Evolutionary conservation across 2,329 filamentous ascomycete genomes (phyloP).

Genomic region (Ophiostoma novo-ulmi): DNA sequence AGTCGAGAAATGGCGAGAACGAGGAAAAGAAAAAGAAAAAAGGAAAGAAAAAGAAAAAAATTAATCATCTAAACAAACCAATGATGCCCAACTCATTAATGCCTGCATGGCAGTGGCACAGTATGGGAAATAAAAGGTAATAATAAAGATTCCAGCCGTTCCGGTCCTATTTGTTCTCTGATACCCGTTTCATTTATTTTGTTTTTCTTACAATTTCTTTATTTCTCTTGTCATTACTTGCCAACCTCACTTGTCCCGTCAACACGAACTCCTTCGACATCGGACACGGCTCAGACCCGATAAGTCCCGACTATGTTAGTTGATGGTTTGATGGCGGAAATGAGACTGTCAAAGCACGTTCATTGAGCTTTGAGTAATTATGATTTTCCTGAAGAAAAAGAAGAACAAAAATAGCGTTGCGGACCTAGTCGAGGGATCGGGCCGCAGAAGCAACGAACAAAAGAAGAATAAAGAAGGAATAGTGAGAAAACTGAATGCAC

Average conservation of each 20-base stretch:
- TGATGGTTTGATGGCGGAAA: background rate
- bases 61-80: background rate
- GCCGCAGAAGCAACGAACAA: background rate
- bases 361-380: too few relatives aligned
- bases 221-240: background rate
- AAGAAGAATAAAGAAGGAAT: background rate
- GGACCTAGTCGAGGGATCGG: background rate
- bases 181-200: background rate
- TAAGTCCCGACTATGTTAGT: background rate
- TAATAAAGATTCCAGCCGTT: background rate
- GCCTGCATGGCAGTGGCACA: background rate
- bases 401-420: background rate
- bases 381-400: too few relatives aligned
- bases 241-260: background rate
- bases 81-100: background rate
- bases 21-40: background rate
- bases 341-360: too few relatives aligned
- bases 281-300: conserved; percentile 3
- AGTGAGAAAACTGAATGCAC: background rate
- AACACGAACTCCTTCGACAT: background rate
- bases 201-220: background rate
- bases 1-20: background rate
- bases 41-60: background rate
- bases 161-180: background rate
- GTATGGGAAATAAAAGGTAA: background rate